phyloP scores from a whole-genome alignment of 2,329 filamentous ascomycete genomes.

The Pyrenochaeta sp. region DNA sequence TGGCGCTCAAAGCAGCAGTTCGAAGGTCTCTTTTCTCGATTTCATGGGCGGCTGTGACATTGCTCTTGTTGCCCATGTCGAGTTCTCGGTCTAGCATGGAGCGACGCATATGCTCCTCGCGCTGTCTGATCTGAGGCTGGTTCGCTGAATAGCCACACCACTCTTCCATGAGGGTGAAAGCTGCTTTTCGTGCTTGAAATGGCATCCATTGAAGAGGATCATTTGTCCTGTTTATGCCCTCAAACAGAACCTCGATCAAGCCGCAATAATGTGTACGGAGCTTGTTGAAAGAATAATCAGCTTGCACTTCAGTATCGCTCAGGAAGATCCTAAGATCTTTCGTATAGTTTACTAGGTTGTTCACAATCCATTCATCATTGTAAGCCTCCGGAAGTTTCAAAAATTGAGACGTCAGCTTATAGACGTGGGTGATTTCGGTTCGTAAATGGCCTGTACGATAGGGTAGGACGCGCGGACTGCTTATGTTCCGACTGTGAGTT shows the following conservation, averaged over 20 bases:
- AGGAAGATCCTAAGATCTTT: conserved; percentile 93
- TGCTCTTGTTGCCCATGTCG: conserved; percentile 75
- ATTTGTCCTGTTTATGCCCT: conserved; percentile 83
- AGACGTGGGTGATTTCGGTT: conserved; percentile 95
- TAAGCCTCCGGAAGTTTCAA: conserved; percentile 79
- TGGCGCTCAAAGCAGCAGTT: conserved; percentile 89
- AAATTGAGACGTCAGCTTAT: conserved; percentile 91
- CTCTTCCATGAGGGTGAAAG: conserved; percentile 96
- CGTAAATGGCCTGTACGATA: conserved; percentile 84
- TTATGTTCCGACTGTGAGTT: conserved; percentile 80
- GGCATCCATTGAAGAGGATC: conserved; percentile 95
- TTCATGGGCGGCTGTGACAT: conserved; percentile 87
- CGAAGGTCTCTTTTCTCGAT: conserved; percentile 94
- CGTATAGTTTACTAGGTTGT: conserved; percentile 86
- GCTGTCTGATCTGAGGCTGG: conserved; percentile 77
- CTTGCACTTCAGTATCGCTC: conserved; percentile 93
- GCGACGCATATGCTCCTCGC: conserved; percentile 87
- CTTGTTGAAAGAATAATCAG: conserved; percentile 92
- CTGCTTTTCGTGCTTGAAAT: conserved; percentile 93
- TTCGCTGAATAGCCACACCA: conserved; percentile 99
- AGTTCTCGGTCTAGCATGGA: conserved; percentile 81
- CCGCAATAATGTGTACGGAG: conserved; percentile 93
- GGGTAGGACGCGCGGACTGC: conserved; percentile 76
- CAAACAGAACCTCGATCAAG: conserved; percentile 89
- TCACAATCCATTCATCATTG: conserved; percentile 88